A percentile compares a stretch with the other conserved stretches of the same genome.
Conservation (phyloP, 2,329 filamentous ascomycete species). For the Aspergillus cejpii region DNA sequence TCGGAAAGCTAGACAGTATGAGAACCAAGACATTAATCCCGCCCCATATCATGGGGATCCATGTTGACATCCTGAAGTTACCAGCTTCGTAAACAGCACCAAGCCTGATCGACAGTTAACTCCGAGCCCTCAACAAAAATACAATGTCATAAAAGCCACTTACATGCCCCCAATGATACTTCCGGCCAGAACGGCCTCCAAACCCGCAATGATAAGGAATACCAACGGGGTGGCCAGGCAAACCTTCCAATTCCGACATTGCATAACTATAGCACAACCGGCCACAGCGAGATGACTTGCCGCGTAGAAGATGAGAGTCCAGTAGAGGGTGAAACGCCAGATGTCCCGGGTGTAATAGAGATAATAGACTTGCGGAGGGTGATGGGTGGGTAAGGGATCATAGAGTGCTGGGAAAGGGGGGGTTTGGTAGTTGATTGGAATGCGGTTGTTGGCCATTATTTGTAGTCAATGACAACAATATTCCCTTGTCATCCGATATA, state of each 20-base stretch:
- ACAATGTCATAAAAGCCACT: slow-evolving; percentile 33
- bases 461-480: neutral
- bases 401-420: slow-evolving; percentile 77
- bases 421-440: slow-evolving; percentile 55
- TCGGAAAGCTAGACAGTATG: slow-evolving; percentile 84
- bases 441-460: slow-evolving; percentile 36
- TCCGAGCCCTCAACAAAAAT: neutral
- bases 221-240: slow-evolving; percentile 67
- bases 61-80: slow-evolving; percentile 86
- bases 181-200: slow-evolving; percentile 72
- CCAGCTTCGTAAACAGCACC: slow-evolving; percentile 75
- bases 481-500: neutral
- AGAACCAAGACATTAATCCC: slow-evolving; percentile 76
- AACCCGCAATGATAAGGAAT: slow-evolving; percentile 63
- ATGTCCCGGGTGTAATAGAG: slow-evolving; percentile 72
- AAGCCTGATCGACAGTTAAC: slow-evolving; percentile 46
- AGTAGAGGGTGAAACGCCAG: slow-evolving; percentile 79
- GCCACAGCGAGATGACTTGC: slow-evolving; percentile 68
- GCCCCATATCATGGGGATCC: slow-evolving; percentile 86
- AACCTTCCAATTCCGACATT: slow-evolving; percentile 46
- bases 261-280: slow-evolving; percentile 64
- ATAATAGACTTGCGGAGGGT: slow-evolving; percentile 50
- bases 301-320: slow-evolving; percentile 75
- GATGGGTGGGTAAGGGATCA: slow-evolving; percentile 57
- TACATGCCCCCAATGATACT: slow-evolving; percentile 75